Evolutionary conservation across 352 stramenopile genomes (phyloP).

Genomic region (Blastocystis sp.): DNA sequence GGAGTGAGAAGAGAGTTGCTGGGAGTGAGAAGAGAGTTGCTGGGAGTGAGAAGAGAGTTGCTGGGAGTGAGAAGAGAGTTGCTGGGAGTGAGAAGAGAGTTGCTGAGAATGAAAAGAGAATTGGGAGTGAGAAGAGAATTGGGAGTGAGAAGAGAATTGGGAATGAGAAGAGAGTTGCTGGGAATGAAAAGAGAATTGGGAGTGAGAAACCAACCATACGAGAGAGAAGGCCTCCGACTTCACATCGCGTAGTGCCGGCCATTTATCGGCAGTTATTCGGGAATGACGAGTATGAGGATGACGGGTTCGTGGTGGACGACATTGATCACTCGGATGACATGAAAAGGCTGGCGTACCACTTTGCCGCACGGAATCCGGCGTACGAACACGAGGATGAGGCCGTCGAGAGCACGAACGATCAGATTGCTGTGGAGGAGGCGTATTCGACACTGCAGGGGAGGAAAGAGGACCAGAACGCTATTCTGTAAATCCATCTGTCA

Average conservation of each 20-base stretch:
- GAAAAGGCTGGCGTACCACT: constrained; percentile 12
- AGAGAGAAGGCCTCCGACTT: neutral
- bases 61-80: neutral
- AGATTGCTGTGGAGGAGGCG: constrained; percentile 15
- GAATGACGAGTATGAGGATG: neutral
- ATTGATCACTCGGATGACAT: constrained; percentile 31
- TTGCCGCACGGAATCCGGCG: neutral
- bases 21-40: neutral
- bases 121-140: neutral
- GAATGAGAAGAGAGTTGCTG: neutral
- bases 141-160: neutral
- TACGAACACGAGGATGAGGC: neutral
- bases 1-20: neutral
- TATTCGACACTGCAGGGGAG: neutral
- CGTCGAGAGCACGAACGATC: neutral
- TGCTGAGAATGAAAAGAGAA: neutral
- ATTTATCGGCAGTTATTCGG: neutral
- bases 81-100: neutral
- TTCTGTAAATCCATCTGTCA: neutral
- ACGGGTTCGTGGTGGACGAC: constrained; percentile 42
- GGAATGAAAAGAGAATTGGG: neutral
- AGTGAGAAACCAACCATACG: neutral
- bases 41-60: neutral
- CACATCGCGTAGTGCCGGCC: neutral
- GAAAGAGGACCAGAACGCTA: constrained; percentile 4